A percentile compares a stretch with the other conserved stretches of the same genome.
Conservation (phyloP, 2,329 filamentous ascomycete genomes). For the Trichophyton schoenleinii region DNA sequence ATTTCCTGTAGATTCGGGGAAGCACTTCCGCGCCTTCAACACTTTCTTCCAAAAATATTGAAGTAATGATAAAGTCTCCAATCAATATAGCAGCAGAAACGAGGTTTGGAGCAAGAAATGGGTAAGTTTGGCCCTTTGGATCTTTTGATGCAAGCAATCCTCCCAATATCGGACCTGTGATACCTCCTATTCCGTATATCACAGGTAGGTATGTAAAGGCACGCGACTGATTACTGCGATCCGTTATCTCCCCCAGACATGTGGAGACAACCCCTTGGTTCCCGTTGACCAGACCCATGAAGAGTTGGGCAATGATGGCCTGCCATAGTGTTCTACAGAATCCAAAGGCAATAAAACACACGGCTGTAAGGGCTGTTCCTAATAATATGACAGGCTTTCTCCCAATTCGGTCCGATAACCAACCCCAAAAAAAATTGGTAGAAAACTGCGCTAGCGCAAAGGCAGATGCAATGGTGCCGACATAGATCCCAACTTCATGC, state of each 20-base stretch:
- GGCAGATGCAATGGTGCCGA: constrained; percentile 76
- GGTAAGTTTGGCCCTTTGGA: constrained; percentile 48
- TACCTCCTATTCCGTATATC: constrained; percentile 88
- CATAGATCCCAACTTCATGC: constrained; percentile 67
- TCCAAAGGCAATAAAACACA: constrained; percentile 75
- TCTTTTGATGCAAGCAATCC: constrained; percentile 61
- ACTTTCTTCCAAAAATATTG: constrained; percentile 79
- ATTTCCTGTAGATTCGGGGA: constrained; percentile 46
- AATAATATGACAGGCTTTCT: constrained; percentile 70
- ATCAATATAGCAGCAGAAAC: constrained; percentile 60
- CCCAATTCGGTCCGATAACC: constrained; percentile 64
- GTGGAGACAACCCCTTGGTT: constrained; percentile 92
- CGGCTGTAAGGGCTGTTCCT: constrained; percentile 70
- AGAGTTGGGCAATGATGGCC: constrained; percentile 67
- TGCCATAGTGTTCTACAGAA: constrained; percentile 76
- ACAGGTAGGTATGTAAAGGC: constrained; percentile 92
- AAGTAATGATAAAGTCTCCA: constrained; percentile 58
- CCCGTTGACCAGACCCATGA: constrained; percentile 89
- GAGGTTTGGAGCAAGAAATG: constrained; percentile 76
- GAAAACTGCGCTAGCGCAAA: constrained; percentile 88
- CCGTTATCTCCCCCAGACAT: constrained; percentile 86
- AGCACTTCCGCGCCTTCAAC: constrained; percentile 53
- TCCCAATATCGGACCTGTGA: constrained; percentile 84
- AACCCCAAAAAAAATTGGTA: constrained; percentile 88
- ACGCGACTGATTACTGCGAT: constrained; percentile 82